These are phyloP conservation scores for Clavispora fructus DNA, from an alignment of 805 yeast species.

Conservation along the genomic window DNA sequence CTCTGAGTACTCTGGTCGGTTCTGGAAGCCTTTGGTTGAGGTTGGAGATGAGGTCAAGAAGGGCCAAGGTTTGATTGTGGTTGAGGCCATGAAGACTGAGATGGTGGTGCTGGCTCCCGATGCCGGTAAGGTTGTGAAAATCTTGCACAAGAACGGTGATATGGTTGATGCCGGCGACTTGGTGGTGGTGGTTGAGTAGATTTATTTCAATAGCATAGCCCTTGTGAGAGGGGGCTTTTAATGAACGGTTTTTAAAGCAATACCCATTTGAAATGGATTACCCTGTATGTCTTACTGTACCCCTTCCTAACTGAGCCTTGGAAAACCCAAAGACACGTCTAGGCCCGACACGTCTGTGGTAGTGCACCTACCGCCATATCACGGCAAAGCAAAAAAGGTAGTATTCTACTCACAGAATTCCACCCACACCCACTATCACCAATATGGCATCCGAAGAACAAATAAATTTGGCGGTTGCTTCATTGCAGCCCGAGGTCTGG, in stretches of 20 bases:
- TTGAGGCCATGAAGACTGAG: constrained; percentile 98
- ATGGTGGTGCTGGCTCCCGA: constrained; percentile 77
- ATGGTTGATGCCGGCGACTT: constrained; percentile 96
- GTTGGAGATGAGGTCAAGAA: constrained; percentile 70
- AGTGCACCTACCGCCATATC: not conserved
- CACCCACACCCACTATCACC: not conserved
- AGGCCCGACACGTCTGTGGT: not conserved
- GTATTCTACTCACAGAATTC: not conserved
- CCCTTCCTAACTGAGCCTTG: too few relatives aligned
- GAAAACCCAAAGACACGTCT: not conserved
- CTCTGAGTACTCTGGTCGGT: constrained; percentile 94
- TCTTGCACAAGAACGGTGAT: constrained; percentile 82
- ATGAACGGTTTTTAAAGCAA: not conserved
- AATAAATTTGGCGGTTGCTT: constrained; percentile 10
- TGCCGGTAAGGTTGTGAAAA: constrained; percentile 66
- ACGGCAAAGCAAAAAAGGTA: not conserved
- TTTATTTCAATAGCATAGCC: constrained; percentile 2
- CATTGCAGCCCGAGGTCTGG: constrained; percentile 66
- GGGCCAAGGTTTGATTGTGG: constrained; percentile 80
- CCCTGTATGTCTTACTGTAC: too few relatives aligned
- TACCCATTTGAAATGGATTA: too few relatives aligned
- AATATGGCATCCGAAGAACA: not conserved
- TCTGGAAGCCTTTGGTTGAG: constrained; percentile 85
- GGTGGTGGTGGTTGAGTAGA: constrained; percentile 69
- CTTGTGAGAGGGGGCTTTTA: constrained; percentile 13